These are phyloP conservation scores for Sphaerobolus stellatus DNA, from an alignment of 1,284 basidiomycete species.

Conservation along the genomic window DNA sequence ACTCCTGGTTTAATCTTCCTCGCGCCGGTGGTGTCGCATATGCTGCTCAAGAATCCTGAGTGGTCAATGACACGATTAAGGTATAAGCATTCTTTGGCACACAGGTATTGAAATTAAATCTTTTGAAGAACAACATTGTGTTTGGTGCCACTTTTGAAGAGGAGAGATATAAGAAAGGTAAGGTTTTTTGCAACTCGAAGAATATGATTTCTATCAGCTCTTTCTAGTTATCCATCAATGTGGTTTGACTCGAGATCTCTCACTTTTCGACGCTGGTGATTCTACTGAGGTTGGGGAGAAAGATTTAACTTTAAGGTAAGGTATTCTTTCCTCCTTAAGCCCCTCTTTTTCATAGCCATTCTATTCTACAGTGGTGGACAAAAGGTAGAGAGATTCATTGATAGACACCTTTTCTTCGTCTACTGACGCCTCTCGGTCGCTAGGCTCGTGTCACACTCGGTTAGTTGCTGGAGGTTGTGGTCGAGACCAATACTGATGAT, in stretches of 20 bases:
- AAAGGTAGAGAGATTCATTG: slow-evolving; percentile 27
- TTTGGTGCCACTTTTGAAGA: slow-evolving; percentile 52
- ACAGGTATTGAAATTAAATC: background rate
- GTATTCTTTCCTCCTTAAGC: background rate
- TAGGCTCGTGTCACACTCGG: slow-evolving; percentile 13
- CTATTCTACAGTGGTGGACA: slow-evolving; percentile 38
- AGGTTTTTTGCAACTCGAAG: background rate
- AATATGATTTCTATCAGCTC: slow-evolving; percentile 18
- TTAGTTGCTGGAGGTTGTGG: background rate
- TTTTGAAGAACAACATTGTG: slow-evolving; percentile 50
- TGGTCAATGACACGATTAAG: slow-evolving; percentile 42
- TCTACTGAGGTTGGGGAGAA: slow-evolving; percentile 39
- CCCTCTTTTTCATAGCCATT: slow-evolving; percentile 17
- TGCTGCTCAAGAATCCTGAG: slow-evolving; percentile 47
- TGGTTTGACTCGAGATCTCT: slow-evolving; percentile 60
- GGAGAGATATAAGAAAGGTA: slow-evolving; percentile 44
- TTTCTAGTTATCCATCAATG: slow-evolving; percentile 59
- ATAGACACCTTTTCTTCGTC: background rate
- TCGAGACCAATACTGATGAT: slow-evolving; percentile 6
- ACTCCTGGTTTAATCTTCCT: slow-evolving; percentile 43
- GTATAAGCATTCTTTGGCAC: slow-evolving; percentile 18
- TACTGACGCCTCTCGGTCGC: background rate
- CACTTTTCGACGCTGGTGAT: slow-evolving; percentile 66
- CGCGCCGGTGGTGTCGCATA: slow-evolving; percentile 45
- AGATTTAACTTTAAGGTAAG: slow-evolving; percentile 28